Base-by-base conservation (phyloP, 768 basidiomycete species). In the Tylopilus rubrobrunneus region DNA sequence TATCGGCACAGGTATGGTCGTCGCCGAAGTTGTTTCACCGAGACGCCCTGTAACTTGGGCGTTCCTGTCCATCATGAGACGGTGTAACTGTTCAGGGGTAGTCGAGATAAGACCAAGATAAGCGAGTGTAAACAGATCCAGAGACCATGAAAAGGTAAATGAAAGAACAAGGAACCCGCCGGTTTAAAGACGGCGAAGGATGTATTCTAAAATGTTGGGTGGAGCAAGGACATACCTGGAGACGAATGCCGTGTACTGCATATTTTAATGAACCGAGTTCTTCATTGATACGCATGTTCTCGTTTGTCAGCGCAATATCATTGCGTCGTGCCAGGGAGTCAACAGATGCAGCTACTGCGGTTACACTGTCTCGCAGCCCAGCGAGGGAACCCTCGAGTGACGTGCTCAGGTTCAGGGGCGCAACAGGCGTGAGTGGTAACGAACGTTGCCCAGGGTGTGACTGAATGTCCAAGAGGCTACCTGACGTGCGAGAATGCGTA, bases 1-100 rank as follows among this genome's bases (percentile, higher is more conserved):
- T 52, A 64, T 56, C 14, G 67, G 60, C 4, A 64, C 59, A 29
- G 66, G 57, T 15, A 49, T 28, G 28, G 53, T 51, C 10, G 47
- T 19, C 19, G 19, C 19, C 19, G 19, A 19, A 19, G 19, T 53
- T 21, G 51, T 43, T 37, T 71, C 72, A n/a, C 62, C 61, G 36
- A 67, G 61, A 33, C 79, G 71, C 45, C 80, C 79, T 27, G 78
- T 80, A 47, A 80, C 71, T 57, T 79, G 79, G 15, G 79, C 79
- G 69, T 85, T 87, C 54, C 85, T 76, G 40, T 88, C 86, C 83
- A 87, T 83, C 85, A 89, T 85, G 56, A 89, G 79, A 45, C 79
- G 76, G 62, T 89, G 87, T 49, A 84, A 67, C 81, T 84, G 62
- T 52, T 51, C 41, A 36, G 50, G 42, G 31, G 37, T 36, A 31